phyloP scores from a whole-genome alignment of 768 basidiomycete genomes.

The Hericium alpestre region DNA sequence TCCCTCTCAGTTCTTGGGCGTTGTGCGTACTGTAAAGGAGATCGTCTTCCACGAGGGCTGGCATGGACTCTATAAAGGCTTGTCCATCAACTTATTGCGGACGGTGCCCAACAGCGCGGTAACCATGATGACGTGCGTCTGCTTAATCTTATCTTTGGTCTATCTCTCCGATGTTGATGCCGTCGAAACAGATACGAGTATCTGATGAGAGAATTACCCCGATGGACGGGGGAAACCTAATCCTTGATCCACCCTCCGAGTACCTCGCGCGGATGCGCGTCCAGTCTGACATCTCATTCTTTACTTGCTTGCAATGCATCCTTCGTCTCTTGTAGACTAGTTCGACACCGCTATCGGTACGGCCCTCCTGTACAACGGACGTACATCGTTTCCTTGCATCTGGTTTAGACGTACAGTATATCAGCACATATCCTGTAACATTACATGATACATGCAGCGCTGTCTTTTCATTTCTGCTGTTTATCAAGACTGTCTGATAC shows the following conservation, averaged over 20 bases:
- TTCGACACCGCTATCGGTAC: not conserved
- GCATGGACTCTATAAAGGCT: conserved; percentile 82
- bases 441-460: too few species aligned
- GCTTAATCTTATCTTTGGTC: conserved; percentile 5
- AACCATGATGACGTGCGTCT: conserved; percentile 81
- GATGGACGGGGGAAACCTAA: too few species aligned
- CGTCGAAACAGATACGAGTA: conserved; percentile 28
- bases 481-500: too few species aligned
- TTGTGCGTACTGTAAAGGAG: conserved; percentile 60
- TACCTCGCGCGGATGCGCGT: too few species aligned
- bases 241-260: too few species aligned
- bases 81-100: conserved; percentile 87
- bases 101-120: conserved; percentile 96
- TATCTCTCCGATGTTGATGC: not conserved
- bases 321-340: too few species aligned
- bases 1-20: conserved; percentile 55
- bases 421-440: too few species aligned
- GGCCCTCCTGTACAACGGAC: not conserved
- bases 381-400: not conserved
- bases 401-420: not conserved
- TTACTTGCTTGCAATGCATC: too few species aligned
- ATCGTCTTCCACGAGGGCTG: conserved; percentile 80
- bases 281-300: too few species aligned
- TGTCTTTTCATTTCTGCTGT: too few species aligned
- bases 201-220: conserved; percentile 25